Evolutionary conservation across 2,329 filamentous ascomycete species (phyloP), one percentile per base, ranked within the genome.

Genomic region (Fusarium drepaniforme): DNA sequence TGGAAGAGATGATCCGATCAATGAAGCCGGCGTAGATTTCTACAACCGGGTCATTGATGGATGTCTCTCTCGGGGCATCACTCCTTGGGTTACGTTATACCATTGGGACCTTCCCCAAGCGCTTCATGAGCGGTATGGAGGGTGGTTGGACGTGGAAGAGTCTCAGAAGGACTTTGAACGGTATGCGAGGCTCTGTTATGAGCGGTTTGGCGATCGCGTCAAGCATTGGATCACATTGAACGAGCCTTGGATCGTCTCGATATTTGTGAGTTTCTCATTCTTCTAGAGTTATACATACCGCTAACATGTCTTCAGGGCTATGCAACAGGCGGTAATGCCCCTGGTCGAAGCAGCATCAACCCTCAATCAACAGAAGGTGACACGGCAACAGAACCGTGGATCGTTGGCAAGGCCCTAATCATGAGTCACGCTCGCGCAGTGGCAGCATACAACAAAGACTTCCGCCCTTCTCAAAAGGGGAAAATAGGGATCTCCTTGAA

Each of bases 21-120:
- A 92, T 78, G 85, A 91, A 75, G 86, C 88, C 58, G 91, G 91
- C 1, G 78, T 93, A 13, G 83, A 87, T 33, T 89, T 90, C 78
- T 93, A 93, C 80, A 83, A 88, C 75, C 85, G 87, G 44, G 85
- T 93, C 38, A 88, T 92, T 28, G 89, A 93, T 71, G 88, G 89
- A 62, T 84, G 93, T 16, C 78, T 87, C 21, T 86, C 83, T 4
- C 86, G 88, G 13, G 89, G 87, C 25, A 92, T 93, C 71, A 86
- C 85, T 37, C 91, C 91, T 0, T 86, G 91, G 80, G 84, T 92
- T 44, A 93, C 91, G 0, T 83, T 93, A 1, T 92, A 89, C 77
- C 91, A 93, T 79, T 93, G 91, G 90, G 91, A 93, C 16, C 70
- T 83, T 0, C 83, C 83, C 0, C 82, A 83, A 16, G 78, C 59